Evolutionary conservation across 2,329 filamentous ascomycete genomes (phyloP), one percentile per base, ranked within the genome.

Genomic region (Verticillium klebahnii): DNA sequence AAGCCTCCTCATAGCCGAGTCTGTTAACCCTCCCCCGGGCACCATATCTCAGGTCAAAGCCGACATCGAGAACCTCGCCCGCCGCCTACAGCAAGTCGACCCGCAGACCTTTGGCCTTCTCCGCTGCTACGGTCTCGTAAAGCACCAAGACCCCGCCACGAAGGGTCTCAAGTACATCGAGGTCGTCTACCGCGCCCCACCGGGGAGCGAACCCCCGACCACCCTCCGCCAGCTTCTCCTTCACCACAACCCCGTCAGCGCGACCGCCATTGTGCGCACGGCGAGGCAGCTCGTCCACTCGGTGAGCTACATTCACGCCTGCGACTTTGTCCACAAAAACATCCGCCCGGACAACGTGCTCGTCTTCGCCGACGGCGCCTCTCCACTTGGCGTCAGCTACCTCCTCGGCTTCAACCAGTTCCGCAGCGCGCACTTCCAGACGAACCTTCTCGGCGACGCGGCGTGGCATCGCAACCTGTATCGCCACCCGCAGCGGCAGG

Each of bases 401-500:
- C 73, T 84, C 0, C 63, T 80, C 6, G 80, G 81, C 0, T 82
- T 83, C 61, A 75, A 80, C 56, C 68, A 69, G 0, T 72, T 82
- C 56, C 75, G 80, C 2, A 60, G 57, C 0, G 73, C 69, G 1
- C 70, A 75, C 15, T 71, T 66, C 0, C 52, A 63, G 4, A 79
- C 79, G 0, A 23, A 31, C 17, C 57, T 58, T 23, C 37, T 25
- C n/a, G 40, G 9, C 17, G 15, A 45, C 64, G 60, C 60, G 1
- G 67, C 63, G 1, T 79, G 74, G 76, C 68, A 78, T 6, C 69
- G 71, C n/a, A 79, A 84, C 57, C 50, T 85, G 0, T 86, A 85
- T 63, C 75, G 78, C 1, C 82, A 85, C 64, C 80, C 82, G 0
- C 62, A 65, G 0, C 75, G 82, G 0, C 81, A 84, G 65, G 81